Evolutionary conservation across 139 green algal species (phyloP).

Genomic region (Chlorella sp.): DNA sequence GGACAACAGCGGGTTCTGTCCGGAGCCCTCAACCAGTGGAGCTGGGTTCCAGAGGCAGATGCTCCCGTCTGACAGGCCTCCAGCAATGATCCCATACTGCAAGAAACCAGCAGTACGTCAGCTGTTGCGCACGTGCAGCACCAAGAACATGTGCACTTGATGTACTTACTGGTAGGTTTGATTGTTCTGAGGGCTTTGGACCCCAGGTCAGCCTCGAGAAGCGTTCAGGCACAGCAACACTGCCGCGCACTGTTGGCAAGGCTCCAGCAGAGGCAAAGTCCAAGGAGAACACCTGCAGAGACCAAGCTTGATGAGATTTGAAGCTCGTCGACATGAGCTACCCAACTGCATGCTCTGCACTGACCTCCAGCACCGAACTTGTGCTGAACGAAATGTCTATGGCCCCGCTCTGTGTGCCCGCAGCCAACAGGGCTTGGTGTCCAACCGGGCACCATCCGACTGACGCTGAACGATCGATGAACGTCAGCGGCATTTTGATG

Average conservation of each 20-base stretch:
- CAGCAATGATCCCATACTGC: constrained; percentile 88
- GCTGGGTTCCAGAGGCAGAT: constrained; percentile 90
- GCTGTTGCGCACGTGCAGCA: neutral
- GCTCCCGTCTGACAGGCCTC: constrained; percentile 84
- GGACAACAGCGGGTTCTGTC: constrained; percentile 44
- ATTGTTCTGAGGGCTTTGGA: neutral
- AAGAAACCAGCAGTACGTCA: neutral
- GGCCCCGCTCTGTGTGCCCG: constrained; percentile 81
- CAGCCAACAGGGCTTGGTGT: constrained; percentile 63
- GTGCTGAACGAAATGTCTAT: constrained; percentile 88
- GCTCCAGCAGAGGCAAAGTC: constrained; percentile 54
- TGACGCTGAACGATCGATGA: too few relatives aligned
- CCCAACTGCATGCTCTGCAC: neutral
- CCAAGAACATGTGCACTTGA: neutral
- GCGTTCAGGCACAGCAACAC: constrained; percentile 67
- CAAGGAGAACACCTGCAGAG: constrained; percentile 61
- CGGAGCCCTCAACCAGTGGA: constrained; percentile 34
- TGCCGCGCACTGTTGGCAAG: constrained; percentile 40
- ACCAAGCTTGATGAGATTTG: neutral
- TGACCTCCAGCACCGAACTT: constrained; percentile 66
- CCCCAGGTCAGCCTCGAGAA: constrained; percentile 88
- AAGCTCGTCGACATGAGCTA: neutral
- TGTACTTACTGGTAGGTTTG: neutral
- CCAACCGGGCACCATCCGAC: too few relatives aligned
- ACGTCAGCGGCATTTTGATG: too few relatives aligned